These are phyloP conservation scores for Podila verticillata DNA, from an alignment of 192 early-diverging fungal genomes.

Conservation along the genomic window DNA sequence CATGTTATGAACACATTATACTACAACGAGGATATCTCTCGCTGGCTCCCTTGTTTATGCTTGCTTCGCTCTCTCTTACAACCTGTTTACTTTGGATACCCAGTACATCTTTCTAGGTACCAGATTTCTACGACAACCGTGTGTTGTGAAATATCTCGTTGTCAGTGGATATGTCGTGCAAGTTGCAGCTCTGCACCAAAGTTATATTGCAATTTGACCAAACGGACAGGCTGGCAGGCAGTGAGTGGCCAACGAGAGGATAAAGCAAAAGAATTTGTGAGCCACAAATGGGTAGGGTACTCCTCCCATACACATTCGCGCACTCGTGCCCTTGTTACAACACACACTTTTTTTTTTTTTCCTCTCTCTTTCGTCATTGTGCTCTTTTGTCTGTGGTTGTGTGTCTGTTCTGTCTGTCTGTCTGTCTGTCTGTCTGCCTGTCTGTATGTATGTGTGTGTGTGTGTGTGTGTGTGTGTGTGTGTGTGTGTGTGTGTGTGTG, in stretches of 20 bases:
- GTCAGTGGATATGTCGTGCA: not conserved
- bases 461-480: too few relatives aligned
- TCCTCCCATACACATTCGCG: not conserved
- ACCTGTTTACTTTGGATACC: not conserved
- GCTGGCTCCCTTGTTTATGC: too few relatives aligned
- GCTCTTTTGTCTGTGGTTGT: constrained; percentile 1
- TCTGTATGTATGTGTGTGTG: too few relatives aligned
- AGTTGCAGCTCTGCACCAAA: not conserved
- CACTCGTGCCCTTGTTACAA: too few relatives aligned
- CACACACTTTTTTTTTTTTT: too few relatives aligned
- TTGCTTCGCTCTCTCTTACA: not conserved
- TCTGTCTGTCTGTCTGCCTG: too few relatives aligned
- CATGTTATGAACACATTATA: too few relatives aligned
- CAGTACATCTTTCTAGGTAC: not conserved
- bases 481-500: too few relatives aligned
- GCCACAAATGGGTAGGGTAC: too few relatives aligned
- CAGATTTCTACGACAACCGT: too few relatives aligned
- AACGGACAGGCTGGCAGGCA: not conserved
- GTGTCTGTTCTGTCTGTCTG: not conserved
- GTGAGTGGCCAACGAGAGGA: not conserved
- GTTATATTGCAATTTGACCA: constrained; percentile 3
- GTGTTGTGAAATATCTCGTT: not conserved
- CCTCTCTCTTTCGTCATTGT: not conserved
- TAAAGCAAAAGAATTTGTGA: not conserved
- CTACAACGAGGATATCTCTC: too few relatives aligned